phyloP scores from a whole-genome alignment of 2,329 filamentous ascomycete species.

The Hypoxylon sp. region DNA sequence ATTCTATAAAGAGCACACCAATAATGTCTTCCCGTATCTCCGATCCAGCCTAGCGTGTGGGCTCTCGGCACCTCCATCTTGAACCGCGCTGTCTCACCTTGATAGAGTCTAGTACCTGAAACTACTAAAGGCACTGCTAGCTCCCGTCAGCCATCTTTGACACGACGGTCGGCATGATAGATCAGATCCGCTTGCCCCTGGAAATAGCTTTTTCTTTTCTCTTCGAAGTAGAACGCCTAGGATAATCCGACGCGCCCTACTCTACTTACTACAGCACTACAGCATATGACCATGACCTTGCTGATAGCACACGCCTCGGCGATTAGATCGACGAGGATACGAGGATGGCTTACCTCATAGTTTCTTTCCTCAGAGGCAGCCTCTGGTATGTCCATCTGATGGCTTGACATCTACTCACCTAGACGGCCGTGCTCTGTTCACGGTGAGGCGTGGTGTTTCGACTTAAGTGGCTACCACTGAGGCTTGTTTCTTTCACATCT shows the following conservation, averaged over 20 bases:
- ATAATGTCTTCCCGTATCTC: no score
- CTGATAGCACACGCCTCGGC: background rate
- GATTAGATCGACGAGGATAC: background rate
- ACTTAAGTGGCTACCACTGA: conserved; percentile 9
- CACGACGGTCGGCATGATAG: background rate
- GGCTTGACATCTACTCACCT: background rate
- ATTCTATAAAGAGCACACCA: no score
- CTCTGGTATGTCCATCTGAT: background rate
- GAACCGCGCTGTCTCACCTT: background rate
- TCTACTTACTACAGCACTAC: no score
- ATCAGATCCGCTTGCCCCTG: conserved; percentile 23
- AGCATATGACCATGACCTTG: no score
- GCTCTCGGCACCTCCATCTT: background rate
- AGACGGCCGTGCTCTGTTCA: conserved; percentile 3
- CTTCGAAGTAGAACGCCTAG: conserved; percentile 9
- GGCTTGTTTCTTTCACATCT: conserved; percentile 8
- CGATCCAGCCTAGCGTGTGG: no score
- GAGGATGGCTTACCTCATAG: background rate
- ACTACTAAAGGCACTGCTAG: conserved; percentile 14
- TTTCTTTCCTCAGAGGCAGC: background rate
- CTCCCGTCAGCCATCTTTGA: background rate
- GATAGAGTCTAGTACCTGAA: conserved; percentile 8
- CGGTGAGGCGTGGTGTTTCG: conserved; percentile 30
- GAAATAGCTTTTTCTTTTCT: conserved; percentile 8
- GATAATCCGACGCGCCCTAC: background rate